Evolutionary conservation across 2,329 filamentous ascomycete species (phyloP).

Genomic region (Trichoderma arundinaceum): DNA sequence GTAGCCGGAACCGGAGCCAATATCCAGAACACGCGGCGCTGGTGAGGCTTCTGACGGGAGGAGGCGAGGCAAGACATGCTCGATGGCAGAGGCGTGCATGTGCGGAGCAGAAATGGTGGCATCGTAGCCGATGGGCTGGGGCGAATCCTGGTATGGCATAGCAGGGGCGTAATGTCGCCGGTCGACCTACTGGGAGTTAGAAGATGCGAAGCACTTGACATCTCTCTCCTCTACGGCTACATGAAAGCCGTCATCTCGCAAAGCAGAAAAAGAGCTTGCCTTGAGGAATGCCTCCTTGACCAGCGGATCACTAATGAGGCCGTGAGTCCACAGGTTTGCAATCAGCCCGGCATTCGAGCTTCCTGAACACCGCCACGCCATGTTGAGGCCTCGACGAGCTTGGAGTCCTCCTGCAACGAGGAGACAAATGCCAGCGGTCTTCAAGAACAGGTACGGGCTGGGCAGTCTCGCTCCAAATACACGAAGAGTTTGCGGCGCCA

Average conservation of each 20-base stretch:
- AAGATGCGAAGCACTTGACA: neutral
- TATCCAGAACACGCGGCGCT: constrained; percentile 67
- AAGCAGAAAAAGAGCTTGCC: constrained; percentile 48
- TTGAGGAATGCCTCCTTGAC: constrained; percentile 82
- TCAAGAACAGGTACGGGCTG: neutral
- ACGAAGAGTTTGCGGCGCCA: constrained; percentile 12
- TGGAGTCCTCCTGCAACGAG: constrained; percentile 10
- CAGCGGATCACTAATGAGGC: constrained; percentile 71
- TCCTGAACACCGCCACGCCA: constrained; percentile 92
- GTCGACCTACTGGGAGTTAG: constrained; percentile 68
- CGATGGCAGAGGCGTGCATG: constrained; percentile 63
- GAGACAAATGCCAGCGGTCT: neutral
- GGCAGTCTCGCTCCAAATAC: neutral
- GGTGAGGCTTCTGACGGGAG: constrained; percentile 44
- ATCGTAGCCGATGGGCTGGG: constrained; percentile 59
- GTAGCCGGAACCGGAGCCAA: constrained; percentile 80
- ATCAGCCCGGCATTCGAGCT: constrained; percentile 75
- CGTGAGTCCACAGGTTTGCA: constrained; percentile 73
- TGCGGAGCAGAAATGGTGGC: constrained; percentile 66
- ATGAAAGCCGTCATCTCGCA: neutral
- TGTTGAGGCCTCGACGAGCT: constrained; percentile 48
- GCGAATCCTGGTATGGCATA: constrained; percentile 68
- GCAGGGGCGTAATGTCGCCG: constrained; percentile 80
- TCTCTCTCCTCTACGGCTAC: neutral
- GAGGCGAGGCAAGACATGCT: constrained; percentile 55